Evolutionary conservation across 2,329 filamentous ascomycete genomes (phyloP).

Genomic region (Zasmidium cellare): DNA sequence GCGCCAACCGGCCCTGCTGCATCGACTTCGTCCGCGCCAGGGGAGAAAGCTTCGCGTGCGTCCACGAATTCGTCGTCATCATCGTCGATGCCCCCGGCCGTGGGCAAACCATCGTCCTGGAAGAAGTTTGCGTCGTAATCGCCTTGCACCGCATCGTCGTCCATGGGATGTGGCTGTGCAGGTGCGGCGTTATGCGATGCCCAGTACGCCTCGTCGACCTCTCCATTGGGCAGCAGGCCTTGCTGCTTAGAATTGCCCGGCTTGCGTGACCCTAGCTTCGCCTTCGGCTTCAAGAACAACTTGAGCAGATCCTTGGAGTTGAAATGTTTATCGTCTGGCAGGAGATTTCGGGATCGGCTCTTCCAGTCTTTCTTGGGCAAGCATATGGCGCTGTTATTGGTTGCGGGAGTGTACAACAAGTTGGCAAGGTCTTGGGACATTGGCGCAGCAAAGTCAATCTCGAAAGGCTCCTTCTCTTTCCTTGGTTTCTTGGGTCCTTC

Average conservation of each 20-base stretch:
- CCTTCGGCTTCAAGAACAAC: constrained; percentile 93
- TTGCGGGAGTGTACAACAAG: constrained; percentile 76
- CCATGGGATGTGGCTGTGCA: constrained; percentile 33
- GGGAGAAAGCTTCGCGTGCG: constrained; percentile 76
- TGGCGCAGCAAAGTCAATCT: constrained; percentile 83
- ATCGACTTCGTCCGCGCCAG: constrained; percentile 52
- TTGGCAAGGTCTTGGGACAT: constrained; percentile 72
- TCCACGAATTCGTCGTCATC: constrained; percentile 77
- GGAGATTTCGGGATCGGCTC: constrained; percentile 85
- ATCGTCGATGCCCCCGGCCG: constrained; percentile 63
- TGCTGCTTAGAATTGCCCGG: constrained; percentile 39
- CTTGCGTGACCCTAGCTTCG: constrained; percentile 71
- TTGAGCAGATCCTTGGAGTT: constrained; percentile 87
- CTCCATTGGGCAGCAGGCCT: constrained; percentile 59
- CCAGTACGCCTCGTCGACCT: constrained; percentile 97
- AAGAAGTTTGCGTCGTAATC: constrained; percentile 98
- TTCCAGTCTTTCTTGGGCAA: constrained; percentile 94
- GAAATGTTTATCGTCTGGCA: constrained; percentile 98
- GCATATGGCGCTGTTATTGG: constrained; percentile 77
- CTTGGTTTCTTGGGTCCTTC: constrained; percentile 66
- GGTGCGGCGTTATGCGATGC: constrained; percentile 59
- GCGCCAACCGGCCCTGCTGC: constrained; percentile 28
- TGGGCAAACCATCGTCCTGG: constrained; percentile 77
- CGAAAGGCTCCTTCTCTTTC: constrained; percentile 95
- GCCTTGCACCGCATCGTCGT: constrained; percentile 63